Conservation (phyloP, 805 yeast genomes). For the Lachancea quebecensis region DNA sequence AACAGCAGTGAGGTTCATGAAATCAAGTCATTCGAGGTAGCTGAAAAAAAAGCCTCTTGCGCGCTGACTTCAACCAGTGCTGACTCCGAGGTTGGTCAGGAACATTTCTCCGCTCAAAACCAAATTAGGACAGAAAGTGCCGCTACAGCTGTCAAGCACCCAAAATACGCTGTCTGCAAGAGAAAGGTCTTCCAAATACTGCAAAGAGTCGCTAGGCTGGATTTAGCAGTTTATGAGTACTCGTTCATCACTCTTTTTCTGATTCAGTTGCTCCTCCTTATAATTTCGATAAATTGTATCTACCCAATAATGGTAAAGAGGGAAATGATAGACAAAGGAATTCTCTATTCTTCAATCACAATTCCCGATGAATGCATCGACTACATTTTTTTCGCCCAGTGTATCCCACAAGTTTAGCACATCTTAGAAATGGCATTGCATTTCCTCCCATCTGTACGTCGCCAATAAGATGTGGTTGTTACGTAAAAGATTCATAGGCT, state of each 20-base stretch:
- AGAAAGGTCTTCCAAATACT: too few species aligned
- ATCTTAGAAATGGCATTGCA: too few species aligned
- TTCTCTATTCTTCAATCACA: neutral
- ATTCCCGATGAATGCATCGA: conserved; percentile 3
- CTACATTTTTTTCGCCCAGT: conserved; percentile 2
- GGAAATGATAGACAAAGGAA: neutral
- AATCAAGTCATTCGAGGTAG: neutral
- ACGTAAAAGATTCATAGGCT: too few species aligned
- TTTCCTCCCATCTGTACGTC: too few species aligned
- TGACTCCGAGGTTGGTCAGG: neutral
- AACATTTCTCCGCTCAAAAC: too few species aligned
- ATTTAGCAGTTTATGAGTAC: neutral
- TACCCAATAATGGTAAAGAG: neutral
- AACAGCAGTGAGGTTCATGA: neutral
- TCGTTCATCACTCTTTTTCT: neutral
- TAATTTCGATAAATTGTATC: neutral
- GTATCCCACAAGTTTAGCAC: neutral
- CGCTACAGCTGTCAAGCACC: neutral
- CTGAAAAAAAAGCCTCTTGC: neutral
- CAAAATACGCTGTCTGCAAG: too few species aligned
- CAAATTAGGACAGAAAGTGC: too few species aligned
- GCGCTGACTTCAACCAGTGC: neutral
- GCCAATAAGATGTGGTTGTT: too few species aligned
- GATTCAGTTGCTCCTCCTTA: neutral
- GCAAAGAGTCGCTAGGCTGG: too few species aligned